Evolutionary conservation across 164 flowering plant genomes (phyloP).

Genomic region (Vitis riparia): DNA sequence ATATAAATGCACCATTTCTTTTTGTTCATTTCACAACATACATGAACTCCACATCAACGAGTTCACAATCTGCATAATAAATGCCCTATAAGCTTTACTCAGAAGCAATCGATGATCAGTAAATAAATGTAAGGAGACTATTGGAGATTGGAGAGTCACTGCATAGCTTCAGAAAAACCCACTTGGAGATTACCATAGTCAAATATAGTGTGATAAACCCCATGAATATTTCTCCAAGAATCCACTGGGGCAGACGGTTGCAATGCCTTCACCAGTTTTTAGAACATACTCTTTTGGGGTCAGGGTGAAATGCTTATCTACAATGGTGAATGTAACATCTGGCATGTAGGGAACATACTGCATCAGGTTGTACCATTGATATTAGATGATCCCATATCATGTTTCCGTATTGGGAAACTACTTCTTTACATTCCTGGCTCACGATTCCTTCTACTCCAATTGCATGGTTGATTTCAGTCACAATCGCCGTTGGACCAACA

Average conservation of each 20-base stretch:
- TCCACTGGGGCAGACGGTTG: constrained; percentile 62
- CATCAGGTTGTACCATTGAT: constrained; percentile 36
- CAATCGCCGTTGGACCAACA: no score
- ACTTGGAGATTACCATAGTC: constrained; percentile 44
- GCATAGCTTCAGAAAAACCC: constrained; percentile 46
- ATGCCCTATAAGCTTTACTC: no score
- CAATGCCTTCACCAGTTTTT: constrained; percentile 50
- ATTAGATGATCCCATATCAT: constrained; percentile 31
- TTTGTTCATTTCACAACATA: no score
- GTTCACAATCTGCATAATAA: no score
- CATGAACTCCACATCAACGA: no score
- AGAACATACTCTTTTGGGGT: constrained; percentile 30
- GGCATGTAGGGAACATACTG: background rate
- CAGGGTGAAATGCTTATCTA: background rate
- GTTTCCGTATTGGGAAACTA: constrained; percentile 2
- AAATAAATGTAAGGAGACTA: no score
- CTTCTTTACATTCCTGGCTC: constrained; percentile 2
- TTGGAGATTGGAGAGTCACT: no score
- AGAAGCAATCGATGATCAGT: no score
- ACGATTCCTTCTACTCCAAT: background rate
- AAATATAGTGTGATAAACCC: constrained; percentile 49
- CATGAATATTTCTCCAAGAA: constrained; percentile 57
- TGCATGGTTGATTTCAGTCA: no score
- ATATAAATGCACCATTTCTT: no score
- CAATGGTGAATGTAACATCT: constrained; percentile 1